These are phyloP conservation scores for Cutaneotrichosporon sp. DNA, from an alignment of 1,284 basidiomycete genomes.

Conservation along the genomic window DNA sequence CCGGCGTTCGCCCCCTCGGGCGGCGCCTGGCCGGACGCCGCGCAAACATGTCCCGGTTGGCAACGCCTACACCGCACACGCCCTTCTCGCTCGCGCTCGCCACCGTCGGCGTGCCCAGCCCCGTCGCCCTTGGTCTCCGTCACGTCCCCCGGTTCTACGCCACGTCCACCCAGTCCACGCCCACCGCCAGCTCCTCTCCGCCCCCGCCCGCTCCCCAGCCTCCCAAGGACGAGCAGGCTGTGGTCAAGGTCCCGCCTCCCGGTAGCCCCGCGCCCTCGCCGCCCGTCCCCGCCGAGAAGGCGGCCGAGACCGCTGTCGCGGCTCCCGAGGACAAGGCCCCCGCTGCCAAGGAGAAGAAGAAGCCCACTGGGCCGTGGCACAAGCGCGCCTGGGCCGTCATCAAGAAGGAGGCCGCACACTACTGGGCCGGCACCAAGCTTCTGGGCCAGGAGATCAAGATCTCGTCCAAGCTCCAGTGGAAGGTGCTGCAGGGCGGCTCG, in stretches of 20 bases:
- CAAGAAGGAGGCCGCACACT: conserved; percentile 94
- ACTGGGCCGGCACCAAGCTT: conserved; percentile 96
- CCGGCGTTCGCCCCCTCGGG: neutral
- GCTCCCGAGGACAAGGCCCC: conserved; percentile 26
- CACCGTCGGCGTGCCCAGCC: conserved; percentile 13
- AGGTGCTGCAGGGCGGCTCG: conserved; percentile 86
- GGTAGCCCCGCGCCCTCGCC: conserved; percentile 29
- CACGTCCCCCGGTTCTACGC: conserved; percentile 25
- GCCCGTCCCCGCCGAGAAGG: conserved; percentile 16
- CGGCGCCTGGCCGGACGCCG: conserved; percentile 5
- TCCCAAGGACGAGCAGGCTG: neutral
- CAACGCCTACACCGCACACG: conserved; percentile 5
- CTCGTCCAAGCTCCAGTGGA: conserved; percentile 82
- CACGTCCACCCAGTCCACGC: conserved; percentile 32
- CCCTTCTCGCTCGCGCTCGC: conserved; percentile 8
- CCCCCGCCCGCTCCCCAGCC: conserved; percentile 21
- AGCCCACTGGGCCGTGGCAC: conserved; percentile 40
- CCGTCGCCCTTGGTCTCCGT: conserved; percentile 19
- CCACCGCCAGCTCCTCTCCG: conserved; percentile 14
- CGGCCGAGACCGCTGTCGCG: conserved; percentile 21
- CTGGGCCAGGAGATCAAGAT: conserved; percentile 94
- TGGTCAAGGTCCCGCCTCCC: conserved; percentile 32
- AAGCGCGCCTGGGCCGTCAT: conserved; percentile 75
- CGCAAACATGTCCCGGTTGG: conserved; percentile 2
- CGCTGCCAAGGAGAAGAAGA: conserved; percentile 58